These are phyloP conservation scores for Linnemannia exigua DNA, from an alignment of 192 early-diverging fungal species.

Conservation along the genomic window DNA sequence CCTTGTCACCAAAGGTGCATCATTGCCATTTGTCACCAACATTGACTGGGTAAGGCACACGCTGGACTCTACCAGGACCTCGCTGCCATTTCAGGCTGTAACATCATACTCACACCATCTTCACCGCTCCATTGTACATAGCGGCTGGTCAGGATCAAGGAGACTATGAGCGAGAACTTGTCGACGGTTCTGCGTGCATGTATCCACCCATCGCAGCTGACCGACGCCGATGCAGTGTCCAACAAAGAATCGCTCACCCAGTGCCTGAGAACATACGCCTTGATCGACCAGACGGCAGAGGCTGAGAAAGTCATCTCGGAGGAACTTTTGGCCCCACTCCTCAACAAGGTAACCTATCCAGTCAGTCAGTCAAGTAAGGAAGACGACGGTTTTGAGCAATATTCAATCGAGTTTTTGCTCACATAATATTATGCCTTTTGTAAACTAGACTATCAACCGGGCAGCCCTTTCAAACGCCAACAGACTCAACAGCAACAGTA, in stretches of 20 bases:
- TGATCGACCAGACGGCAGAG: constrained; percentile 76
- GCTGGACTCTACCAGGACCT: background rate
- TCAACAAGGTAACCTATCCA: constrained; percentile 61
- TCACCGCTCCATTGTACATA: constrained; percentile 18
- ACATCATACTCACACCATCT: background rate
- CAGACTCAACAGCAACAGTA: background rate
- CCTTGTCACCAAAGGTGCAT: constrained; percentile 73
- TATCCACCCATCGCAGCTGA: constrained; percentile 44
- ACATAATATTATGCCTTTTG: background rate
- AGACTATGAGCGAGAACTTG: constrained; percentile 73
- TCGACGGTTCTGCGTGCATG: constrained; percentile 68
- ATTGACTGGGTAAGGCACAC: constrained; percentile 75
- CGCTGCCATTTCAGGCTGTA: background rate
- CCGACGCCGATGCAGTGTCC: constrained; percentile 35
- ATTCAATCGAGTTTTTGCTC: background rate
- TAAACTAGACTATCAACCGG: constrained; percentile 31
- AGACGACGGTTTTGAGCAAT: background rate
- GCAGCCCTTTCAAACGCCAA: constrained; percentile 17
- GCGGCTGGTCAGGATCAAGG: constrained; percentile 82
- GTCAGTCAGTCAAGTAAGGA: background rate
- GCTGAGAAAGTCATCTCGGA: constrained; percentile 76
- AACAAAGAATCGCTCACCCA: constrained; percentile 71
- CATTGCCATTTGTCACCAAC: constrained; percentile 76
- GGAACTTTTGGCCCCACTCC: constrained; percentile 66
- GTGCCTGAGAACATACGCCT: constrained; percentile 79